phyloP scores from a whole-genome alignment of 2,329 filamentous ascomycete genomes.

The Fusarium sp. region DNA sequence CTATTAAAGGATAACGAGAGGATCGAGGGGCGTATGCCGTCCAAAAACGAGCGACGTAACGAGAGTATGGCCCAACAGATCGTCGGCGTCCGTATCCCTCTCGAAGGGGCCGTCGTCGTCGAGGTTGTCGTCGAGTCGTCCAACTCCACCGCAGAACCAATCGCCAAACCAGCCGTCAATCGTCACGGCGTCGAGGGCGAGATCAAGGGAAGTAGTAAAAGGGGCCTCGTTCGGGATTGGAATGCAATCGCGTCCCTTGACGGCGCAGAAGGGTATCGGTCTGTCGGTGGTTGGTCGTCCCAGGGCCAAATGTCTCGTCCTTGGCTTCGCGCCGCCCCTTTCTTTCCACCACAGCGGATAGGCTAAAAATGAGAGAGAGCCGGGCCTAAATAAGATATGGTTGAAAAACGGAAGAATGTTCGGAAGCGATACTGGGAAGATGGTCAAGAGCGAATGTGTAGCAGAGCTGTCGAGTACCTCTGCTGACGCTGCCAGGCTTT shows the following conservation, averaged over 20 bases:
- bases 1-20: slow-evolving; percentile 1
- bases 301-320: slow-evolving; percentile 35
- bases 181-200: slow-evolving; percentile 17
- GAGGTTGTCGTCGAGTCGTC: slow-evolving; percentile 20
- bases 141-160: slow-evolving; percentile 3
- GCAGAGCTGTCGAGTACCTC: slow-evolving; percentile 19
- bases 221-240: slow-evolving; percentile 18
- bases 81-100: slow-evolving; percentile 2
- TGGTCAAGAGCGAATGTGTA: slow-evolving; percentile 31
- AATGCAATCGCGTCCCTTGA: slow-evolving; percentile 34
- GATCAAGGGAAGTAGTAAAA: background rate
- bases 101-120: slow-evolving; percentile 4
- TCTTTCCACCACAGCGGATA: slow-evolving; percentile 28
- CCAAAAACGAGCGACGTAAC: slow-evolving; percentile 2
- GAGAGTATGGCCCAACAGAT: slow-evolving; percentile 3
- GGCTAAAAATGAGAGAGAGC: background rate
- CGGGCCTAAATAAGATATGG: background rate
- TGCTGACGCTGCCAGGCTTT: slow-evolving; percentile 22
- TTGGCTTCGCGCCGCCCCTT: slow-evolving; percentile 28
- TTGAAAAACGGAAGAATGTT: background rate
- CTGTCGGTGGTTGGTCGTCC: slow-evolving; percentile 3
- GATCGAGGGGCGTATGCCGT: background rate
- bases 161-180: slow-evolving; percentile 14
- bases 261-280: slow-evolving; percentile 16
- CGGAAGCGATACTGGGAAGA: slow-evolving; percentile 12